Base-by-base conservation (phyloP, 805 yeast species). In the Candida caryicola region DNA sequence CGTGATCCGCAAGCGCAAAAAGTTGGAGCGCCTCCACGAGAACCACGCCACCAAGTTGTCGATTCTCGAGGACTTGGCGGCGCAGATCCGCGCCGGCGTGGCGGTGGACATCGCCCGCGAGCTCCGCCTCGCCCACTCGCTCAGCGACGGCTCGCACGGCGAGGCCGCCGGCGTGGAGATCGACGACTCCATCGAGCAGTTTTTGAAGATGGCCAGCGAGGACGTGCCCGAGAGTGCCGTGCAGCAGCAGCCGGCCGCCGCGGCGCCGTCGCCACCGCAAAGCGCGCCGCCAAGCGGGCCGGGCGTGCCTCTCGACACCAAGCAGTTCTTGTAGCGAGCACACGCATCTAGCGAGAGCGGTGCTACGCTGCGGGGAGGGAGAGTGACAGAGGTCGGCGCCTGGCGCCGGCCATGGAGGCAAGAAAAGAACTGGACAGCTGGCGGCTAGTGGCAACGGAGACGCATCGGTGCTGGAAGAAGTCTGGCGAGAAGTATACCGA, bases 1-100 rank as follows among this genome's bases (percentile, higher is more conserved):
- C 41, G 61, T 70, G 29, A 71, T 73, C 63, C 59, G 69, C 33
- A 69, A 61, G 39, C 59, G 73, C 31, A 72, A 69, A 41, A 63
- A 64, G 25, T 48, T 59, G n/a, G 79, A 74, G 23, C 62, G 60
- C 18, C 48, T 75, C 30, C 58, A 57, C 21, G 66, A 64, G 21
- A 64, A 64, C 14, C 73, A 73, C 45, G 47, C 49, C 6, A 51
- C 67, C 26, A 66, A 71, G 46, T 59, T 62, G 35, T 38, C 32
- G 2, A 55, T 67, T 13, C 46, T 69, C 21, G 48, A 54, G 17
- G 72, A 64, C 5, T 48, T 68, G 2, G 50, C 57, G 1, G 45
- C 41, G 2, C 60, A 59, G 35, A 49, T 70, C 23, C 41, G 54
- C 16, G 48, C 45, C 23, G 69, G 69, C 21, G 64, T 62, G 25